A percentile compares a stretch with the other conserved stretches of the same genome.
phyloP scores from a whole-genome alignment of 2,329 filamentous ascomycete genomes.

The Fusarium sp. region DNA sequence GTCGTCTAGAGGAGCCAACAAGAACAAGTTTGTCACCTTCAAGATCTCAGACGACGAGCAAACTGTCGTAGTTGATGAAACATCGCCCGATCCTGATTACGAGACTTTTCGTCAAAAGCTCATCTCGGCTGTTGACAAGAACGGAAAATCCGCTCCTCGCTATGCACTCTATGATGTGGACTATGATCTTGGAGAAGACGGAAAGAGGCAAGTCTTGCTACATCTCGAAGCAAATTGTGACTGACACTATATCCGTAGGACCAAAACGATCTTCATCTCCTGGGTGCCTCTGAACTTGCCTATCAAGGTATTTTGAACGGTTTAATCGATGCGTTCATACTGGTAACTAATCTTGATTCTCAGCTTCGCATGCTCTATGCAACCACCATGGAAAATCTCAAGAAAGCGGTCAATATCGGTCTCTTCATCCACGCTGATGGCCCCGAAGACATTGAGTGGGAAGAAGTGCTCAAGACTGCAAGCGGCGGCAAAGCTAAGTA shows the following conservation, averaged over 20 bases:
- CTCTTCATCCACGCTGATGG: slow-evolving; percentile 37
- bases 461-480: slow-evolving; percentile 21
- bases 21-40: slow-evolving; percentile 37
- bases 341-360: no score
- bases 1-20: slow-evolving; percentile 15
- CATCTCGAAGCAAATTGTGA: accelerated
- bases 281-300: slow-evolving; percentile 34
- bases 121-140: slow-evolving; percentile 12
- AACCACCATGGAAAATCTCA: slow-evolving; percentile 43
- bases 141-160: slow-evolving; percentile 28
- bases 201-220: slow-evolving; percentile 18
- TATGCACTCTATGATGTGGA: slow-evolving; percentile 43
- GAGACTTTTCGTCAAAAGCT: slow-evolving; percentile 36
- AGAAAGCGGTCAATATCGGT: slow-evolving; percentile 34
- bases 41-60: slow-evolving; percentile 35
- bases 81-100: slow-evolving; percentile 23
- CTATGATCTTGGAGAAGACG: slow-evolving; percentile 39
- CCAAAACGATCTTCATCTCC: slow-evolving; percentile 39
- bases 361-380: slow-evolving; percentile 46
- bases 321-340: accelerated
- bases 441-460: slow-evolving; percentile 34
- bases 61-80: slow-evolving; percentile 34
- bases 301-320: slow-evolving; percentile 28
- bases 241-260: neutral
- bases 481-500: slow-evolving; percentile 29